Percentiles rank a stretch among this genome's conserved stretches.
phyloP scores from a whole-genome alignment of 345 rosid genomes.

The Melaleuca alternifolia region DNA sequence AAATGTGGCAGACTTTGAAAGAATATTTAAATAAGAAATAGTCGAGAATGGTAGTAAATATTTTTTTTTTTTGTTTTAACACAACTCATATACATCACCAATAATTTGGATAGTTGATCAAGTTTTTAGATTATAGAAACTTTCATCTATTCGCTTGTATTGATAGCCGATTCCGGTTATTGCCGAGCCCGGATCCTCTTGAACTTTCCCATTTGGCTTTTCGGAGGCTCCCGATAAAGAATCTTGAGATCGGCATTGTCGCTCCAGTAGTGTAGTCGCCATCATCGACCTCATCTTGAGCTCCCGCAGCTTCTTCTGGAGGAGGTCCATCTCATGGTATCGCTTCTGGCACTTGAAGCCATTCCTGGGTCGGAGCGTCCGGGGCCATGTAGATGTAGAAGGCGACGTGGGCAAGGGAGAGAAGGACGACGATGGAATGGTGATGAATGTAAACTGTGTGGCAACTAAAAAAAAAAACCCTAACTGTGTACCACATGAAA shows the following conservation, averaged over 20 bases:
- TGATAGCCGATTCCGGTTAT: background rate
- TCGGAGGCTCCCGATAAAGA: background rate
- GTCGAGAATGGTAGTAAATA: background rate
- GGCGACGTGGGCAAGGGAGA: background rate
- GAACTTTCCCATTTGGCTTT: too few relatives aligned
- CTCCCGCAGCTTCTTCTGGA: too few relatives aligned
- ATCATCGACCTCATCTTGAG: background rate
- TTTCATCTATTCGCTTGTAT: background rate
- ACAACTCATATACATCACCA: background rate
- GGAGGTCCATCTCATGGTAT: too few relatives aligned
- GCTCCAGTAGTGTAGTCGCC: background rate
- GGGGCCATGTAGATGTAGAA: background rate
- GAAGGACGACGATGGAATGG: background rate
- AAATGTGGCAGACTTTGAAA: background rate
- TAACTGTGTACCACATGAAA: background rate
- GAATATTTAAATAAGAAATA: background rate
- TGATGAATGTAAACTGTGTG: background rate
- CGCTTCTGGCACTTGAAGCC: background rate
- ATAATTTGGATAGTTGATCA: background rate
- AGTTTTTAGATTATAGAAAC: background rate
- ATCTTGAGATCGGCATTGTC: background rate
- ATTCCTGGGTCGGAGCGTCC: too few relatives aligned
- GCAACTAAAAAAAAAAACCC: too few relatives aligned
- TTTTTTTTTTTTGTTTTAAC: background rate
- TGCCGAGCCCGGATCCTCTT: too few relatives aligned